Percentiles rank a stretch among this genome's conserved stretches.
Conservation (phyloP, 345 rosid genomes). For the Citrus sp. region DNA sequence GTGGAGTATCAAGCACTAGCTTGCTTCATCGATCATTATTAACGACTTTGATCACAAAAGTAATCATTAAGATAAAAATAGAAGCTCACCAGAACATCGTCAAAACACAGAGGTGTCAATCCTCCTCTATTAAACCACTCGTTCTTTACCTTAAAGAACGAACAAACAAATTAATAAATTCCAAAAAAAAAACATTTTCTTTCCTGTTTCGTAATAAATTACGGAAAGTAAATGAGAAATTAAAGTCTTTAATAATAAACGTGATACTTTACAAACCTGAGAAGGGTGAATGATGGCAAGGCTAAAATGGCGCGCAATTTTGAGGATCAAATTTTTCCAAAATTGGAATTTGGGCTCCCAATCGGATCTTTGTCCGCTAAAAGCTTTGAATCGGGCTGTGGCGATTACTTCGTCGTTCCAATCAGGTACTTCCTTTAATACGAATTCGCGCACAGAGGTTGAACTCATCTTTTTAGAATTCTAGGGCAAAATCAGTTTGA, state of each 20-base stretch:
- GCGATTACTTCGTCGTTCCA: slow-evolving; percentile 80
- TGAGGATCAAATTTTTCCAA: slow-evolving; percentile 74
- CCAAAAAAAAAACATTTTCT: background rate
- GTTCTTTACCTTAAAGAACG: slow-evolving; percentile 43
- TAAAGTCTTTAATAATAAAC: background rate
- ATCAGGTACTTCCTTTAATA: slow-evolving; percentile 62
- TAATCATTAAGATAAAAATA: background rate
- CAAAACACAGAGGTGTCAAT: slow-evolving; percentile 76
- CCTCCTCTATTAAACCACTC: slow-evolving; percentile 82
- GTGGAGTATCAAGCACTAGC: background rate
- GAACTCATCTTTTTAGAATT: slow-evolving; percentile 37
- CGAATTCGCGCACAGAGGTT: slow-evolving; percentile 40
- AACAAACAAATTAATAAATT: background rate
- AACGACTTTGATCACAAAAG: background rate
- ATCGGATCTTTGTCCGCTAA: slow-evolving; percentile 87
- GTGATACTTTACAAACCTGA: slow-evolving; percentile 42
- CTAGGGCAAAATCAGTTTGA: background rate
- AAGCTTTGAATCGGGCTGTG: slow-evolving; percentile 81
- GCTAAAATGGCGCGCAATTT: slow-evolving; percentile 51
- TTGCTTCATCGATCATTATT: background rate
- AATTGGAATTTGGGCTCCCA: slow-evolving; percentile 74
- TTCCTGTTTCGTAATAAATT: background rate
- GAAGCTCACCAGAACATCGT: slow-evolving; percentile 71
- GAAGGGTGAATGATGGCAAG: slow-evolving; percentile 46
- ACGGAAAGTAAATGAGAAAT: background rate